These are phyloP conservation scores for Dipodascopsis uninucleata DNA, from an alignment of 805 yeast genomes.

Conservation along the genomic window DNA sequence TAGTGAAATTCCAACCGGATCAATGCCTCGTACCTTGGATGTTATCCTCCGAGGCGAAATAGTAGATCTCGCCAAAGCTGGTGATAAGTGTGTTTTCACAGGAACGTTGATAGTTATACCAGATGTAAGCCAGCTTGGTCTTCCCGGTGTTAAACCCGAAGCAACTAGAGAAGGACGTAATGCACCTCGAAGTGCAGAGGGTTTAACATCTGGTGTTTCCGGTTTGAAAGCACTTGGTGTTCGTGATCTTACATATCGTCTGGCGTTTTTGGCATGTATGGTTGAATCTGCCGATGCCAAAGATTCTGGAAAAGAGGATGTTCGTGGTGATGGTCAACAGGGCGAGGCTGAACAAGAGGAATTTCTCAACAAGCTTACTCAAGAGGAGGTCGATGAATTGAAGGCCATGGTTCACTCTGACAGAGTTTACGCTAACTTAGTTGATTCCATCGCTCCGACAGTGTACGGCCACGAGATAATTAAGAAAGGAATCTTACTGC, in stretches of 20 bases:
- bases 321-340: constrained; percentile 43
- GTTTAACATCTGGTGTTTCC: constrained; percentile 77
- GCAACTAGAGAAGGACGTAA: constrained; percentile 65
- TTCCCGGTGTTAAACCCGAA: constrained; percentile 91
- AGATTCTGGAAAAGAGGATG: constrained; percentile 37
- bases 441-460: constrained; percentile 88
- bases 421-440: constrained; percentile 77
- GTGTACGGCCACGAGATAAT: constrained; percentile 94
- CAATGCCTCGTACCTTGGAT: constrained; percentile 93
- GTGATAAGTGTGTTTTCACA: constrained; percentile 89
- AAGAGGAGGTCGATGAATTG: constrained; percentile 77
- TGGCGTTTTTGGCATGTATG: constrained; percentile 89
- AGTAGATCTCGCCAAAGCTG: constrained; percentile 95
- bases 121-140: constrained; percentile 86
- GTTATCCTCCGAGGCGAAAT: constrained; percentile 89
- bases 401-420: constrained; percentile 88
- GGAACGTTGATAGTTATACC: constrained; percentile 95
- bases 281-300: constrained; percentile 59
- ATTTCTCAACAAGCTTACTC: constrained; percentile 71
- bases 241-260: constrained; percentile 84
- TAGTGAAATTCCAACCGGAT: constrained; percentile 95
- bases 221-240: constrained; percentile 91
- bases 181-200: constrained; percentile 56
- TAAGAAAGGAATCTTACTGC: constrained; percentile 85
- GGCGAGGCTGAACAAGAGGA: constrained; percentile 70